Percentiles rank a stretch among this genome's conserved stretches.
Evolutionary conservation across 139 green algal genomes (phyloP).

Genomic region (Astrephomene gubernaculifera): DNA sequence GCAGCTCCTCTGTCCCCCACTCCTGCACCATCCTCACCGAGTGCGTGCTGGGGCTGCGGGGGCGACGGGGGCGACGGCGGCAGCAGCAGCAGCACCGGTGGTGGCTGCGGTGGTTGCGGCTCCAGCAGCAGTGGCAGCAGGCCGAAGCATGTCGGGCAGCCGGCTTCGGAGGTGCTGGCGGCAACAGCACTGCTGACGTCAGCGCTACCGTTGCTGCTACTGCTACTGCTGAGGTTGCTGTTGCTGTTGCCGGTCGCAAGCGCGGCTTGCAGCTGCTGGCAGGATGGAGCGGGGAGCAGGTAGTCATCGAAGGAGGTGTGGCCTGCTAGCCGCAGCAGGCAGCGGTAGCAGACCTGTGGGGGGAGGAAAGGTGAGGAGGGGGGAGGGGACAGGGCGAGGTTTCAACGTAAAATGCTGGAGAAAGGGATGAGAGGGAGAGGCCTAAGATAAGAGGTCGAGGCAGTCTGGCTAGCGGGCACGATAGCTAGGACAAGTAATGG

Average conservation of each 20-base stretch:
- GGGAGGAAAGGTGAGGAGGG: not conserved
- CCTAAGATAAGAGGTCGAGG: too few relatives aligned
- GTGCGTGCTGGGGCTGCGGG: too few relatives aligned
- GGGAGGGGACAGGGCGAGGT: too few relatives aligned
- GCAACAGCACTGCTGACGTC: too few relatives aligned
- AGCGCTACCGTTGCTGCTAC: not conserved
- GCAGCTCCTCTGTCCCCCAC: too few relatives aligned
- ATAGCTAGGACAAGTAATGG: too few relatives aligned
- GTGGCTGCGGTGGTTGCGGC: not conserved
- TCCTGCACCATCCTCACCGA: too few relatives aligned
- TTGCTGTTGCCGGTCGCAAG: too few relatives aligned
- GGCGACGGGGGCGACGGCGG: not conserved
- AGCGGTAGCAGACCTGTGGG: constrained; percentile 25
- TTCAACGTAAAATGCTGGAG: not conserved
- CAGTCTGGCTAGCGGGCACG: too few relatives aligned
- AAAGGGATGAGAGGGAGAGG: not conserved
- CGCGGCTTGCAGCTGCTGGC: not conserved
- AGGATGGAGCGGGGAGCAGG: not conserved
- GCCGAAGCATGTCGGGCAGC: constrained; percentile 19
- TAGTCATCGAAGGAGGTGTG: constrained; percentile 20
- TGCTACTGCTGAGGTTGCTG: not conserved
- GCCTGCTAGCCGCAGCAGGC: constrained; percentile 9
- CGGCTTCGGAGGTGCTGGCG: not conserved
- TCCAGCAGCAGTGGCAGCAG: constrained; percentile 8
- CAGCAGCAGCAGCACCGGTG: not conserved